Base-by-base conservation (phyloP, 768 basidiomycete species). In the Chiua virens region DNA sequence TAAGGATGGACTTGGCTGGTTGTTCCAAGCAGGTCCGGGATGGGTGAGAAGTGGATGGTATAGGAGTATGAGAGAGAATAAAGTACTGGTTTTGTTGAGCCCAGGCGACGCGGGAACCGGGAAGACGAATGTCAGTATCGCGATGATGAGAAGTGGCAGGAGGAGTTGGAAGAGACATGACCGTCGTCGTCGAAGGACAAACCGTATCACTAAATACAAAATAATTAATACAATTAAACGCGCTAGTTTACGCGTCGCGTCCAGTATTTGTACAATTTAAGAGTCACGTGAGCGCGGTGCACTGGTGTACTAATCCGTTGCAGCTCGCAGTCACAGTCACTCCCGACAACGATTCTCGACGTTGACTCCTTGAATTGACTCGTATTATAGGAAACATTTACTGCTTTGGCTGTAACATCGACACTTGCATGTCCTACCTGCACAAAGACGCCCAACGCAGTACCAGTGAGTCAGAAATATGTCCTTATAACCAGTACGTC, bases 1-100 rank as follows among this genome's bases (percentile, higher is more conserved):
- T 92, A 32, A 92, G 76, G 50, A 91, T 91, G 8, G 89, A 87
- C 55, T 79, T 86, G 20, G 68, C 49, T 0, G 87, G 87, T 14
- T 59, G 72, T 15, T 71, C 65, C 43, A 71, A 74, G 2, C 73
- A 73, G 5, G 73, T 65, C 48, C 71, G 75, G 15, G 65, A 43
- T 14, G 68, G 56, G 11, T 55, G 53, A 39, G 60, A 42, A 43
- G 34, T 41, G 42, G 60, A 49, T 8, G 41, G 42, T 34, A 71
- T 67, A 10, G 65, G 63, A 47, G 64, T 66, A 47, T 61, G 58
- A 11, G 70, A 62, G 34, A 80, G 57, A 18, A 66, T 60, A 44
- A 79, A 80, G 52, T 78, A 74, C 56, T 79, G 73, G 51, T 81
- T 76, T 14, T 74, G 69, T 47, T 75, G 73, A 0, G 81, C 77